Evolutionary conservation across 352 stramenopile species (phyloP).

Genomic region (Globisporangium lucens): DNA sequence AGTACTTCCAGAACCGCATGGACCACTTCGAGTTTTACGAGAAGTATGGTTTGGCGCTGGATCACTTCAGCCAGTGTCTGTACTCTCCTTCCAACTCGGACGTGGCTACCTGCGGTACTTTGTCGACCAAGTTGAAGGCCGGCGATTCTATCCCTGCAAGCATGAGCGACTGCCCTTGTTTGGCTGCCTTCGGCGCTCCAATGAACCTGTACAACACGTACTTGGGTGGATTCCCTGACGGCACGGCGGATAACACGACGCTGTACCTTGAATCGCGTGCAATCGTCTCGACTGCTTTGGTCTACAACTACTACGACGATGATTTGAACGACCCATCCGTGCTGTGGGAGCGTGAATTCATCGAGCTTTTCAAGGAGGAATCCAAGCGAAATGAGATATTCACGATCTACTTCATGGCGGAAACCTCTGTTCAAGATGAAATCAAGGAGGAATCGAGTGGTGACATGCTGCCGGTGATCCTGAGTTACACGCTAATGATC

Average conservation of each 20-base stretch:
- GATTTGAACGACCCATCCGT: constrained; percentile 42
- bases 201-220: constrained; percentile 76
- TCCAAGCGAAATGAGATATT: constrained; percentile 42
- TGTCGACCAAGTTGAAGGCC: constrained; percentile 31
- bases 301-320: constrained; percentile 63
- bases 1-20: constrained; percentile 66
- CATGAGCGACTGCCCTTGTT: constrained; percentile 62
- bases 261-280: constrained; percentile 45
- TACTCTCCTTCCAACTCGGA: constrained; percentile 55
- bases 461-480: constrained; percentile 40
- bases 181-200: constrained; percentile 54
- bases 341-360: constrained; percentile 58
- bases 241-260: constrained; percentile 45
- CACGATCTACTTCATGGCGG: constrained; percentile 51
- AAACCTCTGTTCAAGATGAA: constrained; percentile 61
- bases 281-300: constrained; percentile 50
- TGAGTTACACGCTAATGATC: constrained; percentile 67
- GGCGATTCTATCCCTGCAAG: constrained; percentile 41
- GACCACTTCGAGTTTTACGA: constrained; percentile 60
- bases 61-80: constrained; percentile 60
- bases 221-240: constrained; percentile 47
- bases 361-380: constrained; percentile 49
- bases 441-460: constrained; percentile 50
- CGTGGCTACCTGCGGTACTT: constrained; percentile 37
- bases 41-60: constrained; percentile 37